Evolutionary conservation across 2,329 filamentous ascomycete genomes (phyloP), one percentile per base, ranked within the genome.

Genomic region (Cercospora sp.): DNA sequence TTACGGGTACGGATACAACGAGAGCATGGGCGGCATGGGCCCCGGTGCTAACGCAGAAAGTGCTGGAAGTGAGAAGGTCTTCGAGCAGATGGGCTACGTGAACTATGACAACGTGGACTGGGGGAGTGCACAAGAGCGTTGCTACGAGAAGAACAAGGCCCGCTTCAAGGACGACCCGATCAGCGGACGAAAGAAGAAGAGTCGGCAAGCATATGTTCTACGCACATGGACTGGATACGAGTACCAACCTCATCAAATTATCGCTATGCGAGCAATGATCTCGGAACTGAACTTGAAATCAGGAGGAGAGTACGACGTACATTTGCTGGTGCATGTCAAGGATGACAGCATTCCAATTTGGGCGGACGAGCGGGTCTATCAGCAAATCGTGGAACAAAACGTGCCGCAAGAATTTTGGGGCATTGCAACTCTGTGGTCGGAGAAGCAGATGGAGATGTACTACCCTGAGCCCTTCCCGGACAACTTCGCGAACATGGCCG

Each of bases 381-480:
- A 86, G 77, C 85, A 84, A 76, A 90, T 85, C 66, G 90, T 91
- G 77, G 83, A 87, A 63, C 87, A 90, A 60, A 86, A 87, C 28
- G 86, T 94, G 12, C 91, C 95, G 0, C 85, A 88, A 71, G 95
- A 99, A 76, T 97, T 99, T 81, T 90, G 87, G 72, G 92, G 92
- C 58, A 89, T 99, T 77, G 91, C 91, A 20, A 96, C 92, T 0
- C 85, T 98, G 6, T 99, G 95, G 95, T 95, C 92, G 0, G 93
- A 96, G 79, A 90, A 91, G 26, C 93, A 97, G 80, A 97, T 98
- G 93, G 85, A 90, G 63, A 87, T 93, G 67, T 86, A 96, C 74
- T 99, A 98, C 80, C 91, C 95, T 63, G 92, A 91, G 60, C 89
- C 97, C 28, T 90, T 92, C 75, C 92, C 96, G 70, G 87, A 91